Evolutionary conservation across 306 rosid genomes (phyloP).

Genomic region (Rosa multiflora): DNA sequence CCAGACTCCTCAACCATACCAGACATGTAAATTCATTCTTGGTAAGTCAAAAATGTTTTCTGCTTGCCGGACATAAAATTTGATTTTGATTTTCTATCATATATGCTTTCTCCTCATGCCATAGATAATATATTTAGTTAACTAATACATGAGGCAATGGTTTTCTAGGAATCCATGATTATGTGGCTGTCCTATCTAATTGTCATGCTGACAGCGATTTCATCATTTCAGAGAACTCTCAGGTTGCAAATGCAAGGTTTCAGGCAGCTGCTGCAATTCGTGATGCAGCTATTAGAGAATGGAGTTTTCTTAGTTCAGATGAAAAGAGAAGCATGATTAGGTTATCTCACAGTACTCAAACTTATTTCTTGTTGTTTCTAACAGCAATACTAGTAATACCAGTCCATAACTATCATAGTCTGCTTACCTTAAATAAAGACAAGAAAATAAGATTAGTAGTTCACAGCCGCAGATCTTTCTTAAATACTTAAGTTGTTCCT

Average conservation of each 20-base stretch:
- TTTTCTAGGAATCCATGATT: background rate
- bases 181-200: background rate
- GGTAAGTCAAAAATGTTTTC: constrained; percentile 45
- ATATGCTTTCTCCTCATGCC: background rate
- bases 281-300: constrained; percentile 95
- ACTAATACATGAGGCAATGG: background rate
- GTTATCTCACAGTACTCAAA: constrained; percentile 30
- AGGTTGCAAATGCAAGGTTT: constrained; percentile 78
- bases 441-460: background rate
- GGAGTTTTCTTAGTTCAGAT: constrained; percentile 72
- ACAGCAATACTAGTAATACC: background rate
- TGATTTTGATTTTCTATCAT: background rate
- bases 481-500: background rate
- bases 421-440: background rate
- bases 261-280: constrained; percentile 90
- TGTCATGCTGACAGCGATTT: constrained; percentile 32
- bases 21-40: constrained; percentile 83
- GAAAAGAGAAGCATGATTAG: constrained; percentile 77
- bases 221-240: constrained; percentile 70
- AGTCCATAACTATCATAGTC: background rate
- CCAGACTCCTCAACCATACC: constrained; percentile 80
- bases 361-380: background rate
- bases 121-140: no score
- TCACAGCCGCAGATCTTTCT: background rate
- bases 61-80: constrained; percentile 8